phyloP scores from a whole-genome alignment of 2,329 filamentous ascomycete species.

The Hypoxylon sp. region DNA sequence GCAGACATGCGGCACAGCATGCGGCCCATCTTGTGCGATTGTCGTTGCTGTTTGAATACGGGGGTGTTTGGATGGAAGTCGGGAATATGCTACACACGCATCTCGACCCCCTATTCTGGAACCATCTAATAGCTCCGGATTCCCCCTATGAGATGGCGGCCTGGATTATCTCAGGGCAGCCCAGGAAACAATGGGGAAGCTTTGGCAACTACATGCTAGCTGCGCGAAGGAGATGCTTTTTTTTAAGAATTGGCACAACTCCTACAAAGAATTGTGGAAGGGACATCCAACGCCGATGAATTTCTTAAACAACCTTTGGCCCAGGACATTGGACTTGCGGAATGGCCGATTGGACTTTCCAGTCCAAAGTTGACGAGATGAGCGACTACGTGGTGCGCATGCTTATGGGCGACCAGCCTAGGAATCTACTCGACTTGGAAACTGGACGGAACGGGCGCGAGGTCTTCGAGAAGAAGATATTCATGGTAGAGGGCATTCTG shows the following conservation, averaged over 20 bases:
- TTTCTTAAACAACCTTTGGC: constrained; percentile 50
- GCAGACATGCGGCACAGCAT: constrained; percentile 56
- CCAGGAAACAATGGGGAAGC: constrained; percentile 51
- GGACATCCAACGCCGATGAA: constrained; percentile 49
- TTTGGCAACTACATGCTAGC: constrained; percentile 58
- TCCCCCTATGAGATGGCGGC: constrained; percentile 50
- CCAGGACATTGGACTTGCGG: constrained; percentile 51
- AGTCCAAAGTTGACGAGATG: constrained; percentile 46
- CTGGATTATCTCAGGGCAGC: constrained; percentile 52
- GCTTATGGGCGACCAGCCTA: constrained; percentile 52
- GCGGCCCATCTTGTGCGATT: constrained; percentile 58
- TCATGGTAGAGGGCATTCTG: constrained; percentile 49
- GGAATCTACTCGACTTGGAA: constrained; percentile 49
- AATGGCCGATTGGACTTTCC: constrained; percentile 42
- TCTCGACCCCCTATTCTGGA: constrained; percentile 53
- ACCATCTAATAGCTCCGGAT: constrained; percentile 44
- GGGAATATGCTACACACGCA: constrained; percentile 52
- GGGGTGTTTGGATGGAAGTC: constrained; percentile 56
- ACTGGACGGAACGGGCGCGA: constrained; percentile 51
- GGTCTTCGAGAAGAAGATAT: constrained; percentile 50
- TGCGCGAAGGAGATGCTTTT: constrained; percentile 55
- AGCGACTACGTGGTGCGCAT: constrained; percentile 55
- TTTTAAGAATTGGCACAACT: constrained; percentile 57
- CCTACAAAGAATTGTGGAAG: constrained; percentile 54
- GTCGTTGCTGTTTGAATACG: constrained; percentile 50